Percentiles rank a stretch among this genome's conserved stretches.
Conservation (phyloP, 192 early-diverging fungal genomes). For the Podila epicladia region DNA sequence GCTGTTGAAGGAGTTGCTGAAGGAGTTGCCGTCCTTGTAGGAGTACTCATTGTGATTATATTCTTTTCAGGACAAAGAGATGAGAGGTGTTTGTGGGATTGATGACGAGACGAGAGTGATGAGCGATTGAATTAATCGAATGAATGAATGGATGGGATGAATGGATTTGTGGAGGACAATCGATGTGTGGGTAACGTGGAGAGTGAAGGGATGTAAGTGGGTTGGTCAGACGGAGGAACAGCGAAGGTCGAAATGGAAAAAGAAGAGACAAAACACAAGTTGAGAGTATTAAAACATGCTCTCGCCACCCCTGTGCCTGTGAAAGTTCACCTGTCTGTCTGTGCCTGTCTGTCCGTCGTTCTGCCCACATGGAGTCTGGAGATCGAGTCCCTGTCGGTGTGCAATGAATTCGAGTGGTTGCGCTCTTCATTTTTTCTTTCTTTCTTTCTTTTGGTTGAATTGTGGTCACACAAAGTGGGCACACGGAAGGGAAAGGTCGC, state of each 20-base stretch:
- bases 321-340: no score
- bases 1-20: background rate
- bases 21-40: background rate
- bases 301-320: background rate
- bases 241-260: slow-evolving; percentile 2
- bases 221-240: background rate
- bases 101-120: background rate
- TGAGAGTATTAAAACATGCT: background rate
- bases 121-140: background rate
- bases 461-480: no score
- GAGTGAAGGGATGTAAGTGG: background rate
- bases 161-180: background rate
- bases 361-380: no score
- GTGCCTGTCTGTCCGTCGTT: no score
- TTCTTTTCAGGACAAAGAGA: background rate
- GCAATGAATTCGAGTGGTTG: no score
- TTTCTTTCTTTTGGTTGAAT: no score
- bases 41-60: slow-evolving; percentile 1
- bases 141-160: slow-evolving; percentile 5
- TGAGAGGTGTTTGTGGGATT: background rate
- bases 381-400: no score
- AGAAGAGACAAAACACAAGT: background rate
- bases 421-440: no score
- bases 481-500: no score
- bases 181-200: background rate